Evolutionary conservation across 2,329 filamentous ascomycete genomes (phyloP), one percentile per base, ranked within the genome.

Genomic region (Fusarium haematococcum): DNA sequence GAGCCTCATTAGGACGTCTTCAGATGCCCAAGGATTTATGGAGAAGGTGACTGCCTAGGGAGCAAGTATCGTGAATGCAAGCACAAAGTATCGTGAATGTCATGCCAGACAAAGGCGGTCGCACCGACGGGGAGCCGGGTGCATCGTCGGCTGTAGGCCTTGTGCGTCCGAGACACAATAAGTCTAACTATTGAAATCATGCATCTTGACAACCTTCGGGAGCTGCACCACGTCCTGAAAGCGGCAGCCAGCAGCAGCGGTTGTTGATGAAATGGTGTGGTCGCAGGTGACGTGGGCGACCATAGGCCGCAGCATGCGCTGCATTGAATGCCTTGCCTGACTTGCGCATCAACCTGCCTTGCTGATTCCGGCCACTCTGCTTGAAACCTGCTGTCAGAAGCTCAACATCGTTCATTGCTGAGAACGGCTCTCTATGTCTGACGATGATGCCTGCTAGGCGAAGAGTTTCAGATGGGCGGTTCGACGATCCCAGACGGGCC

Each of bases 281-380:
- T 61, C 30, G 20, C 6, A 30, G 48, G 67, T 65, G 73, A 76
- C 73, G 75, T 75, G 75, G 71, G 64, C 56, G 48, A 68, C 39
- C 54, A 58, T 39, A 16, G 54, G 48, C 48, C 54, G 35, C 54
- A 39, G 33, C 20, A 58, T 58, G 33, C 11, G 33, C 11, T 37
- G 54, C 54, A 58, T 39, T n/a, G 32, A 35, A 27, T 45, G 30
- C 27, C 25, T 54, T 54, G 50, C 50, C 20, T 45, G 41, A 45
- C 23, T 33, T 25, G 33, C 35, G 66, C 65, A 69, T 56, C 45
- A 56, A 16, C 18, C 54, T 54, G 30, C 50, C 25, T 35, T 50
- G 32, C 50, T 16, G 56, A 20, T 45, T 63, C 16, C 60, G 62
- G 48, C 52, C 11, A 14, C 30, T 56, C n/a, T 25, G n/a, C 20